A percentile compares a stretch with the other conserved stretches of the same genome.
Evolutionary conservation across 768 basidiomycete species (phyloP).

Genomic region (Crassisporium funariophilum): DNA sequence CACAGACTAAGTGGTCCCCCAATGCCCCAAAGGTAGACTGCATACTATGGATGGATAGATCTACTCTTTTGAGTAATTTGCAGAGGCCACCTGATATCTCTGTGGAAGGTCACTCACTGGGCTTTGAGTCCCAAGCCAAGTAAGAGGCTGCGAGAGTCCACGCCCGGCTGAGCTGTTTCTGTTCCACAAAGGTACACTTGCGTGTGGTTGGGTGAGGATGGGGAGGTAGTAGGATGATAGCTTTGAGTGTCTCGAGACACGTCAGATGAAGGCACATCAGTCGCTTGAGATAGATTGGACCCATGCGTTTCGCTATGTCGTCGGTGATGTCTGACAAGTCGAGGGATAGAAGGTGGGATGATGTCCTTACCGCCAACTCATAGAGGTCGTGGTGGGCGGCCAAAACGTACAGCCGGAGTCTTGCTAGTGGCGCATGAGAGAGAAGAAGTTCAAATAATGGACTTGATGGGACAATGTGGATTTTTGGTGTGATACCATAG

Average conservation of each 20-base stretch:
- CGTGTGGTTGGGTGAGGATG: constrained; percentile 29
- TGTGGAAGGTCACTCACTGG: constrained; percentile 29
- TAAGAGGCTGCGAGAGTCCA: constrained; percentile 40
- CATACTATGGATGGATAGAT: constrained; percentile 29
- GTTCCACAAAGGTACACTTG: constrained; percentile 33
- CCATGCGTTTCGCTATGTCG: constrained; percentile 26
- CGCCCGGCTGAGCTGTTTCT: constrained; percentile 37
- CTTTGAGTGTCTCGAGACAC: constrained; percentile 25
- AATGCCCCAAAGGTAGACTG: constrained; percentile 28
- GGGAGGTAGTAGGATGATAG: constrained; percentile 30
- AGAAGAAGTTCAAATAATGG: constrained; percentile 22
- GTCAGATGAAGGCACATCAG: constrained; percentile 28
- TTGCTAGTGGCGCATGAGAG: constrained; percentile 19
- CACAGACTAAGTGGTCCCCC: constrained; percentile 30
- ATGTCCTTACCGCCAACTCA: constrained; percentile 21
- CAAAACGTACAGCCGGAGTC: constrained; percentile 24
- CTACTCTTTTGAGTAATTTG: constrained; percentile 14
- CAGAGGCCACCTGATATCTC: no score
- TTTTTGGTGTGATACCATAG: constrained; percentile 18
- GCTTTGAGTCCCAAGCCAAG: constrained; percentile 38
- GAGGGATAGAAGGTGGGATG: constrained; percentile 28
- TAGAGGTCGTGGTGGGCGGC: constrained; percentile 22
- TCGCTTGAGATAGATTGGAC: constrained; percentile 28
- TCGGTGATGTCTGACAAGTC: constrained; percentile 25
- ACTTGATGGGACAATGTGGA: constrained; percentile 8